These are phyloP conservation scores for Debaryomyces fabryi DNA, from an alignment of 1,139 yeast genomes.

Conservation along the genomic window DNA sequence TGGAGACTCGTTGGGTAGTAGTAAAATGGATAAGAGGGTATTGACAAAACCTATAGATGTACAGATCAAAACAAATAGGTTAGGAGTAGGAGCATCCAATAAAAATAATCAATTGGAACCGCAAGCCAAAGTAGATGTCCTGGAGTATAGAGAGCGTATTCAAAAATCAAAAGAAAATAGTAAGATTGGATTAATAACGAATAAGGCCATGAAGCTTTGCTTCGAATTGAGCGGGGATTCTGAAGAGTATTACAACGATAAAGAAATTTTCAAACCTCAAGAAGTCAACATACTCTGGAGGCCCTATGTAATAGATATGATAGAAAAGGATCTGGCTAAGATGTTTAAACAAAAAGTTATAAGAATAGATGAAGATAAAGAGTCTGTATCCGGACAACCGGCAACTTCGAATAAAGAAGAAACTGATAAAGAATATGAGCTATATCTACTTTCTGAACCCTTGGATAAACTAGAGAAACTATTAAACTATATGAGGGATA, in stretches of 20 bases:
- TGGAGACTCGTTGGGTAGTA: slow-evolving; percentile 46
- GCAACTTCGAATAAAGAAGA: not conserved
- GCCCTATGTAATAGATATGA: slow-evolving; percentile 17
- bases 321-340: not conserved
- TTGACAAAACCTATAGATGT: slow-evolving; percentile 23
- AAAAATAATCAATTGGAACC: not conserved
- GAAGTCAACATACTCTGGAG: slow-evolving; percentile 29
- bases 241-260: slow-evolving; percentile 15
- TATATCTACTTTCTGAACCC: not conserved
- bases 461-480: slow-evolving; percentile 14
- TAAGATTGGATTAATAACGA: slow-evolving; percentile 6
- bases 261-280: slow-evolving; percentile 9
- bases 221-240: slow-evolving; percentile 32
- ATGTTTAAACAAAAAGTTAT: not conserved
- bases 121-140: not conserved
- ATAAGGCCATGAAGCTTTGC: slow-evolving; percentile 26
- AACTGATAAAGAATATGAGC: not conserved
- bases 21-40: slow-evolving; percentile 15
- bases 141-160: slow-evolving; percentile 3
- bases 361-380: not conserved
- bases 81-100: slow-evolving; percentile 15
- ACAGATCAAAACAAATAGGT: slow-evolving; percentile 8
- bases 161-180: slow-evolving; percentile 4
- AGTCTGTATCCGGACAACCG: not conserved
- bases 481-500: slow-evolving; percentile 23